Conservation (phyloP, 176 grass and related monocot species). For the Oryza punctata region DNA sequence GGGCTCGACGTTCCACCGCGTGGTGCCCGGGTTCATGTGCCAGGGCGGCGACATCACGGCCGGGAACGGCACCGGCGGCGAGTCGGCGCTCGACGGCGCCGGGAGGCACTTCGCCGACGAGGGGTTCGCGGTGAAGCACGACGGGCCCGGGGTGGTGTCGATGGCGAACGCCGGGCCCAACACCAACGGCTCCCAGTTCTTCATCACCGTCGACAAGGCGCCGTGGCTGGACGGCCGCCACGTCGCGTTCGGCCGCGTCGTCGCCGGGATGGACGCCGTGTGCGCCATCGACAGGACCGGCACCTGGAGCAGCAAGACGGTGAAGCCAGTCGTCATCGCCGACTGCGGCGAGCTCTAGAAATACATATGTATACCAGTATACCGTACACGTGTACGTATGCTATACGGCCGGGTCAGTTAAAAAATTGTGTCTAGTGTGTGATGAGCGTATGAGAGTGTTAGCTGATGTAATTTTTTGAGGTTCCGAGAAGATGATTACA, state of each 20-base stretch:
- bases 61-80: slow-evolving; percentile 54
- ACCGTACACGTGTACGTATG: too few relatives aligned
- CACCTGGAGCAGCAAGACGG: slow-evolving; percentile 35
- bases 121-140: slow-evolving; percentile 37
- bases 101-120: slow-evolving; percentile 47
- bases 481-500: too few relatives aligned
- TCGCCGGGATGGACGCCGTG: slow-evolving; percentile 26
- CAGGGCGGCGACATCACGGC: slow-evolving; percentile 59
- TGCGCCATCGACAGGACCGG: slow-evolving; percentile 37
- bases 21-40: slow-evolving; percentile 69
- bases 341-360: slow-evolving; percentile 45
- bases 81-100: slow-evolving; percentile 19
- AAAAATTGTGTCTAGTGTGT: neutral
- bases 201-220: slow-evolving; percentile 49
- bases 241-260: slow-evolving; percentile 59
- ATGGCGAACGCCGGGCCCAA: slow-evolving; percentile 68
- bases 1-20: slow-evolving; percentile 48
- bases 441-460: neutral
- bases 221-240: slow-evolving; percentile 58
- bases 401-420: too few relatives aligned
- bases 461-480: neutral
- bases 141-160: slow-evolving; percentile 44
- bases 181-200: slow-evolving; percentile 68
- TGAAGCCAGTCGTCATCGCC: slow-evolving; percentile 43
- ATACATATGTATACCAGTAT: too few relatives aligned